Base-by-base conservation (phyloP, 2,329 filamentous ascomycete species). In the Aspergillus spinulosporus region DNA sequence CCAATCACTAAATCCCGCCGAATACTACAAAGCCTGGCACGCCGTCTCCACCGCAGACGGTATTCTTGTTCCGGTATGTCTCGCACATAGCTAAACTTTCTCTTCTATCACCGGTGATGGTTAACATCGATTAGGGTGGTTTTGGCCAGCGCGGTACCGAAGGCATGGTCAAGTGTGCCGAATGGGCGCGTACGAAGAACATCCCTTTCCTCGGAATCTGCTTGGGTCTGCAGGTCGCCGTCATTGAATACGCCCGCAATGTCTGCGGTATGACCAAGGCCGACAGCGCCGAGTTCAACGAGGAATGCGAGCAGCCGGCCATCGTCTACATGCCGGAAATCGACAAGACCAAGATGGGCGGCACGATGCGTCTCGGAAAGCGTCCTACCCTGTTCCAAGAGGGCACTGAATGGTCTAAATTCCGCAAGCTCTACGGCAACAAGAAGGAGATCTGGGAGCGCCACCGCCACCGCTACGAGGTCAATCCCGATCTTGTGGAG, bases 311-410 rank as follows among this genome's bases (percentile, higher is more conserved):
- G 47, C 80, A 92, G 68, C 85, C 84, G 28, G 84, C 90, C 29
- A 85, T 99, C 63, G 84, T 97, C 64, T 93, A 89, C 76, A 99
- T 97, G 94, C 93, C 93, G 1, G 93, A 97, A 72, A 83, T 89
- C 64, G 84, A 88, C 74, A 85, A 86, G 69, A 81, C 80, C n/a
- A 87, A 88, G 60, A 82, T 92, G 73, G 91, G 92, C 53, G 92
- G 89, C 15, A 95, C 90, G 1, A 96, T 96, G 92, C 84, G 91
- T 59, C 84, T 96, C 1, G 91, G 92, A 56, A 82, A 86, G 26
- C 86, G 89, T 21, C 81, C 87, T 11, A 90, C 88, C 0, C 75
- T 86, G 61, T 96, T 95, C 82, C 88, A 94, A 72, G 71, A 81
- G 1, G 84, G 83, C 52, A 89, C 82, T 44, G 88, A 93, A 66